Evolutionary conservation across 306 rosid genomes (phyloP), one percentile per base, ranked within the genome.

Genomic region (Geum urbanum): DNA sequence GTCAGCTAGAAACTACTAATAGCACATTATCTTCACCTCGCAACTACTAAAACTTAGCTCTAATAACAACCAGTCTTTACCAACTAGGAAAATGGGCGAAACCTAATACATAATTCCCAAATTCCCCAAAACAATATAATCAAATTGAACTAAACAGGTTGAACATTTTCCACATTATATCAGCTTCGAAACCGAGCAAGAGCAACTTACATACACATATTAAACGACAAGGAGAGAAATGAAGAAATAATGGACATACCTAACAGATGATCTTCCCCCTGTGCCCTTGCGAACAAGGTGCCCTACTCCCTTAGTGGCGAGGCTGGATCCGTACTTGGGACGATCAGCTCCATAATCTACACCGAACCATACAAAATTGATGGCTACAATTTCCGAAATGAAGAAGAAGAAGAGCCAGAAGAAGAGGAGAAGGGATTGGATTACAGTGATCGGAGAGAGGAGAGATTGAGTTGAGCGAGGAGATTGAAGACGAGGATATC

Each of bases 231-330:
- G 13, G 1, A 22, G 16, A 5, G 27, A 71, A 63, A 71, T 48
- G 66, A 20, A 24, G 24, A 27, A 35, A 35, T 62, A 20, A 54
- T 50, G 54, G 39, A 35, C 40, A 46, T 71, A 90, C 99, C 99
- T 95, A 35, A 95, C 99, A 41, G 99, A 95, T 10, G 99, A 95
- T 80, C 99, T 86, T 66, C 99, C 99, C 67, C 99, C 99, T 1
- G 99, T 95, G 74, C 99, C 99, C 92, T 91, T 95, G 81, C 96
- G 92, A 56, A 95, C 86, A 40, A 91, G 86, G 86, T 87, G 91
- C 6, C 99, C 97, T 6, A 74, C 89, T 44, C 97, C 99, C 84
- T 86, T 85, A 27, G 89, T 65, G 50, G 97, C 85, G 61, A 95
- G 71, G 53, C 85, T 81, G 32, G 99, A 91, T 37, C 74, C 95